Percentiles rank a stretch among this genome's conserved stretches.
Conservation (phyloP, 805 yeast genomes). For the Komagataella mondaviorum region DNA sequence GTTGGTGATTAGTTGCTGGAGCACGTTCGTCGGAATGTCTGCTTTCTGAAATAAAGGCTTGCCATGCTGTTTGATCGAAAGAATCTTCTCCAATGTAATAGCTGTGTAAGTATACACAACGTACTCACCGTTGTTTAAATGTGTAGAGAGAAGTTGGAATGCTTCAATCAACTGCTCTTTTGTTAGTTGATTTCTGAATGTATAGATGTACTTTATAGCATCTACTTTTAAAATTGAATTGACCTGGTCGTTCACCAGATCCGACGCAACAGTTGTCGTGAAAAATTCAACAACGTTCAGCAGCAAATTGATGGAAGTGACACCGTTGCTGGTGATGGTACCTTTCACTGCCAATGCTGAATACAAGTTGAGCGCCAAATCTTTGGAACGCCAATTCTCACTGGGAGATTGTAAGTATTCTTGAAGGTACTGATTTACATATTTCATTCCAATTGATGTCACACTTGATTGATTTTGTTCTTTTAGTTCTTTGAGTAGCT, state of each 20-base stretch:
- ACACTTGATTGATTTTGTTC: constrained; percentile 62
- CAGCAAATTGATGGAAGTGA: constrained; percentile 70
- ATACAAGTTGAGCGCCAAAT: constrained; percentile 75
- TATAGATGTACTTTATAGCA: constrained; percentile 82
- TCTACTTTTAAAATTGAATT: constrained; percentile 82
- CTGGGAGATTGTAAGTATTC: constrained; percentile 26
- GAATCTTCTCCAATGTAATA: constrained; percentile 78
- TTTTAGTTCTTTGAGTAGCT: constrained; percentile 76
- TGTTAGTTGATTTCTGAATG: constrained; percentile 85
- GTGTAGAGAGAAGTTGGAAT: constrained; percentile 63
- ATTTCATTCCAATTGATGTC: constrained; percentile 61
- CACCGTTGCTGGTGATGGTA: constrained; percentile 73
- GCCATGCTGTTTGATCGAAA: constrained; percentile 57
- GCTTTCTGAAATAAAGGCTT: constrained; percentile 51
- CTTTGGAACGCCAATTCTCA: constrained; percentile 72
- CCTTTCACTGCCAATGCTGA: constrained; percentile 89
- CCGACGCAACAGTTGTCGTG: constrained; percentile 67
- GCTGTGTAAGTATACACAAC: constrained; percentile 92
- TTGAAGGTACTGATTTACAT: constrained; percentile 55
- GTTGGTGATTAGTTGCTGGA: constrained; percentile 46
- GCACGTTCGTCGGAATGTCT: constrained; percentile 53
- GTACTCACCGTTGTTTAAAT: constrained; percentile 50
- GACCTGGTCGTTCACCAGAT: constrained; percentile 42
- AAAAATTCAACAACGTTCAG: constrained; percentile 85
- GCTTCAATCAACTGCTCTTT: constrained; percentile 72